Conservation (phyloP, 306 rosid species). For the Sesbania bispinosa region DNA sequence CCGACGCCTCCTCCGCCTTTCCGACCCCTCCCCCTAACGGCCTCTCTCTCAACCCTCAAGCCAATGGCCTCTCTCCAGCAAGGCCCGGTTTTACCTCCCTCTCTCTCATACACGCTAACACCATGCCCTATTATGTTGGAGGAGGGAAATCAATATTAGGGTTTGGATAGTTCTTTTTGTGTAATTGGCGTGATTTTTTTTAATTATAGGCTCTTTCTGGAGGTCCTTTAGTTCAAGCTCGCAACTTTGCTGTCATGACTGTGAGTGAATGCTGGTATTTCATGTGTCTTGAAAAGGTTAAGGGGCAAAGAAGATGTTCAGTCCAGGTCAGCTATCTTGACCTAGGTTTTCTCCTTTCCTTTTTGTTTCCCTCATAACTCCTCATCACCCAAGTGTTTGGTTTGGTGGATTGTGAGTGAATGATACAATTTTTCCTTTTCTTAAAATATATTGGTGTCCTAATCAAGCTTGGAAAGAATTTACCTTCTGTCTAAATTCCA, state of each 20-base stretch:
- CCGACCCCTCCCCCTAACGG: slow-evolving; percentile 66
- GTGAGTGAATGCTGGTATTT: slow-evolving; percentile 95
- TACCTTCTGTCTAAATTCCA: not conserved
- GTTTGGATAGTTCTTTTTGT: not conserved
- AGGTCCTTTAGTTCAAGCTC: slow-evolving; percentile 87
- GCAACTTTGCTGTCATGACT: slow-evolving; percentile 97
- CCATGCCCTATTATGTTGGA: not conserved
- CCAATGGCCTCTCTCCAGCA: slow-evolving; percentile 85
- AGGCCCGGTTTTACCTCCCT: slow-evolving; percentile 54
- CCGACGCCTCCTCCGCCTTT: slow-evolving; percentile 58
- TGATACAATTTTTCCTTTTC: not conserved
- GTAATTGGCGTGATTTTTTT: not conserved
- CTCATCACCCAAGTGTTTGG: no score
- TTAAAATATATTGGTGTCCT: no score
- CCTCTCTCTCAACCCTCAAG: slow-evolving; percentile 74
- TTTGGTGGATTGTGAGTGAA: not conserved
- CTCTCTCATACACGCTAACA: not conserved
- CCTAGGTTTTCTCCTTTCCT: not conserved
- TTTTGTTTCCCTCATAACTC: no score
- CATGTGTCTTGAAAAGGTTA: slow-evolving; percentile 86
- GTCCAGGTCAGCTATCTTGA: slow-evolving; percentile 54
- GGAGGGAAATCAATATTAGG: not conserved
- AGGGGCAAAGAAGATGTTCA: slow-evolving; percentile 97
- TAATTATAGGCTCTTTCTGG: slow-evolving; percentile 74
- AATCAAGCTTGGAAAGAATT: no score